These are phyloP conservation scores for Russula emetica DNA, from an alignment of 768 basidiomycete species.

Conservation along the genomic window DNA sequence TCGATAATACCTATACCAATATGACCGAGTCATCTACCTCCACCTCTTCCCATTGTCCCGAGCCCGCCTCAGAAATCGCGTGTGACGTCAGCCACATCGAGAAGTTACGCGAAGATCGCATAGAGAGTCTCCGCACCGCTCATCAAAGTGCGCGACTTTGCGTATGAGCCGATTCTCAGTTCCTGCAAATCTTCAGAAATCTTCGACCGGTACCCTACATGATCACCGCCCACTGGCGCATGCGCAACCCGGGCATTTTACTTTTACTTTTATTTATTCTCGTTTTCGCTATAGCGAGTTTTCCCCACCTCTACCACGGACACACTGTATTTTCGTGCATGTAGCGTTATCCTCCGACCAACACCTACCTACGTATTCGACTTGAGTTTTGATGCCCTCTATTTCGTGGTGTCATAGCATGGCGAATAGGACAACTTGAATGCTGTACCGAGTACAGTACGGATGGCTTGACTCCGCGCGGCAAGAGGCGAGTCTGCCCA, in stretches of 20 bases:
- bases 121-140: constrained; percentile 15
- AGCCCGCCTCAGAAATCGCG: constrained; percentile 31
- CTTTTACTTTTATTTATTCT: too few species aligned
- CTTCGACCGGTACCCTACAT: constrained; percentile 29
- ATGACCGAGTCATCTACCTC: neutral
- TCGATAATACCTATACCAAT: neutral
- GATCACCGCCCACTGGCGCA: constrained; percentile 31
- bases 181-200: neutral
- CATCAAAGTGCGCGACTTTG: constrained; percentile 37
- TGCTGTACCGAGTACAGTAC: too few species aligned
- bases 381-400: too few species aligned
- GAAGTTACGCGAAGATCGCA: constrained; percentile 6
- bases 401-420: too few species aligned
- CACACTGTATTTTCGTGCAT: too few species aligned
- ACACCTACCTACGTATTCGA: too few species aligned
- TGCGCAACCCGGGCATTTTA: constrained; percentile 25
- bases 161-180: constrained; percentile 25
- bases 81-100: constrained; percentile 27
- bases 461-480: too few species aligned
- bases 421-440: too few species aligned
- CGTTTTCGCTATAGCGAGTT: too few species aligned
- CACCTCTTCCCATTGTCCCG: neutral
- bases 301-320: neutral
- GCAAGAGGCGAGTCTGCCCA: too few species aligned
- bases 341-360: too few species aligned